phyloP scores from a whole-genome alignment of 169 alveolate genomes.

The Besnoitia besnoiti region DNA sequence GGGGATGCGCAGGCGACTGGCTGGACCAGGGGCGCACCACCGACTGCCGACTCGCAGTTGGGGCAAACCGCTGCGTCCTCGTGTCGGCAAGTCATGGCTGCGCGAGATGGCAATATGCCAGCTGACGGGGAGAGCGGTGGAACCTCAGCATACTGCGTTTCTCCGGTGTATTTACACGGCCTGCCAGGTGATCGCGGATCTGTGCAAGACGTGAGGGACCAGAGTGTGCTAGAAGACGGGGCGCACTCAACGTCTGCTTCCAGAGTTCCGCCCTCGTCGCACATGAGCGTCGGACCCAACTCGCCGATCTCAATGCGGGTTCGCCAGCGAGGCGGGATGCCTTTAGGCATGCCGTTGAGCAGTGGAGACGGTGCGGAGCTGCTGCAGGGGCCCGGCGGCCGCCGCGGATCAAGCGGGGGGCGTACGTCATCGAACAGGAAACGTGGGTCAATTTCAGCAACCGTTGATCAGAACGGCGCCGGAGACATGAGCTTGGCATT shows the following conservation, averaged over 20 bases:
- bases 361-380: background rate
- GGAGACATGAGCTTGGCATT: background rate
- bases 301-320: background rate
- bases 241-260: background rate
- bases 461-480: background rate
- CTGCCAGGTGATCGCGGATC: slow-evolving; percentile 60
- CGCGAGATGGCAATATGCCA: background rate
- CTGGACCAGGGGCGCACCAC: no score
- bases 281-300: background rate
- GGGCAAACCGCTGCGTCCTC: no score
- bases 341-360: background rate
- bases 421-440: background rate
- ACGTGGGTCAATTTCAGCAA: background rate
- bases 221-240: background rate
- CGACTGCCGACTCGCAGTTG: no score
- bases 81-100: no score
- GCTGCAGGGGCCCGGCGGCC: background rate
- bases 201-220: slow-evolving; percentile 30
- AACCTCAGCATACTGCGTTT: background rate
- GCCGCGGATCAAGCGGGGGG: background rate
- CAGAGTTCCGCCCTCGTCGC: background rate
- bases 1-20: no score
- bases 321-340: background rate
- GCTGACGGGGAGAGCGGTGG: background rate
- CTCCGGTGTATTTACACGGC: slow-evolving; percentile 58